Base-by-base conservation (phyloP, 129 eudicot species). In the Pulicaria dysenterica region DNA sequence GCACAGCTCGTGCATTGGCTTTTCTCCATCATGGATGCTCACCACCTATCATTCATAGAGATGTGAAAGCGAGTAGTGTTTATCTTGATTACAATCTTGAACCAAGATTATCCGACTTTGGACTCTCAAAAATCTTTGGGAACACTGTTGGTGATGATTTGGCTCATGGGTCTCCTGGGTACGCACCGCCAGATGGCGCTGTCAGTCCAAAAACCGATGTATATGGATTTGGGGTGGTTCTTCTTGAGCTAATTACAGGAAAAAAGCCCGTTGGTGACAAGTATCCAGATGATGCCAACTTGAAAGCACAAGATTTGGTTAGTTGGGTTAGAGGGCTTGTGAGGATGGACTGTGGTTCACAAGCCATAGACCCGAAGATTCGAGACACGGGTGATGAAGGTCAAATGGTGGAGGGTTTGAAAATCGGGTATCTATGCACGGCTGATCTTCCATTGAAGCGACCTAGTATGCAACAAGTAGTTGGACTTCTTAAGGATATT, bases 11-110 rank as follows among this genome's bases (percentile, higher is more conserved):
- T 36, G 92, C 95, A 8, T 70, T 91, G 45, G 95, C 97, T 8
- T 91, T 83, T 72, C 95, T 91, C 12, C 97, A 91, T 87, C 95
- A 91, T n/a, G 97, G 95, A 10, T 88, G 97, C 64, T 88, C 92
- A 8, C 95, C 90, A 17, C 95, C 97, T 1, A 88, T 91, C 15
- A 82, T 88, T 46, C 97, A 91, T 56, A 47, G 95, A 82, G 95
- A 91, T 40, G 82, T 91, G 15, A 88, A 83, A 72, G 91, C 97
- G 24, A 87, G 89, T 41, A 91, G 92, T 55, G 92, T 91, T 56
- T 88, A 87, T 80, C 88, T 91, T 47, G 95, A 88, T 61, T 76
- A 77, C 55, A 86, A 78, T 76, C 86, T 88, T 41, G 97, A 91
- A 73, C 97, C 95, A 3, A 91, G 90, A 64, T 63, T 91, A 38